Percentiles rank a stretch among this genome's conserved stretches.
Evolutionary conservation across 2,329 filamentous ascomycete species (phyloP).

Genomic region (Nigrospora oryzae): DNA sequence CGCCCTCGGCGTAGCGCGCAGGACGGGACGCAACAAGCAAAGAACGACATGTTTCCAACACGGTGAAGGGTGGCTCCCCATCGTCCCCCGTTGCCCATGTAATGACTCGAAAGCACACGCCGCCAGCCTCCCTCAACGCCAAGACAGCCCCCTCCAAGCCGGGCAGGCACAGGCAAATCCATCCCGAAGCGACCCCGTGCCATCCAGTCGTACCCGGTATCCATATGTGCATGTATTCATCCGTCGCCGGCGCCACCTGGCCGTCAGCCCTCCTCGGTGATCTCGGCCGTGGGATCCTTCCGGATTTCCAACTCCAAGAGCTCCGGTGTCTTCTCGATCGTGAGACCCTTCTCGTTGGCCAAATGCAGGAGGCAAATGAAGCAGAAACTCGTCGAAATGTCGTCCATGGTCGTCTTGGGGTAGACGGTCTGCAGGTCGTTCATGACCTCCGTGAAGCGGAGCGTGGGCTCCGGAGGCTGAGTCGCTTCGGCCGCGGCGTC

Average conservation of each 20-base stretch:
- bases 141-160: no score
- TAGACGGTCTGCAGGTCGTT: constrained; percentile 83
- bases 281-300: constrained; percentile 54
- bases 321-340: constrained; percentile 57
- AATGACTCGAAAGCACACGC: no score
- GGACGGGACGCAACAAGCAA: no score
- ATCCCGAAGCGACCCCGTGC: no score
- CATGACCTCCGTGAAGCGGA: constrained; percentile 90
- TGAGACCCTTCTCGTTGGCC: constrained; percentile 85
- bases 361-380: constrained; percentile 91
- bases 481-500: no score
- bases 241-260: not conserved
- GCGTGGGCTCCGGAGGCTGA: constrained; percentile 32
- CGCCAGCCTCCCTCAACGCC: no score
- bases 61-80: no score
- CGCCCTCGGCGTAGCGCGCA: no score
- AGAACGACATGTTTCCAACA: no score
- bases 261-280: constrained; percentile 23
- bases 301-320: constrained; percentile 52
- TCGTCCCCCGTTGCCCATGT: no score
- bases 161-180: no score
- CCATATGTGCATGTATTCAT: not conserved
- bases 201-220: not conserved
- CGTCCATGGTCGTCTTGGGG: constrained; percentile 74
- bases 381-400: constrained; percentile 88